A percentile compares a stretch with the other conserved stretches of the same genome.
These are phyloP conservation scores for Phytopythium montanum DNA, from an alignment of 352 stramenopile genomes.

Conservation along the genomic window DNA sequence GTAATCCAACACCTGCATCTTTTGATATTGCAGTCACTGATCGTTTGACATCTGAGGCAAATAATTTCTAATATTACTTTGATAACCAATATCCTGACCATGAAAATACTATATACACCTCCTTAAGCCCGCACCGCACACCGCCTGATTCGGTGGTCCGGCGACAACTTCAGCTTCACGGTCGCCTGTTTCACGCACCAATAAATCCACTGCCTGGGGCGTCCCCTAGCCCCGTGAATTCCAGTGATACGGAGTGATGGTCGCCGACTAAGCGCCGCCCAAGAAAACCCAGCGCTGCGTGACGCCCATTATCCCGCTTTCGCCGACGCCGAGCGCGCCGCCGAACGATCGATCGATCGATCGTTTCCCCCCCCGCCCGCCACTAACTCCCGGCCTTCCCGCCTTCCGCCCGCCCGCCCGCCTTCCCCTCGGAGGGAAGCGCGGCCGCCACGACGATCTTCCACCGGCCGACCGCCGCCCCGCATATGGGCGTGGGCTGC, in stretches of 20 bases:
- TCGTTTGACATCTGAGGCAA: no score
- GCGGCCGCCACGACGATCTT: constrained; percentile 15
- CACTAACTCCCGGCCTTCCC: neutral
- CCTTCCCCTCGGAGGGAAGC: neutral
- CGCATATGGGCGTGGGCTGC: constrained; percentile 35
- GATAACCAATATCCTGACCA: neutral
- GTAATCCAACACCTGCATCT: neutral
- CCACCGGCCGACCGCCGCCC: constrained; percentile 14
- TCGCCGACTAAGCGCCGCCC: neutral
- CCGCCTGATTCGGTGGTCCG: neutral
- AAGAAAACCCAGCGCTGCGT: no score
- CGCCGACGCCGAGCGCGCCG: no score
- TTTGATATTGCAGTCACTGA: neutral
- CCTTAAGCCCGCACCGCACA: neutral
- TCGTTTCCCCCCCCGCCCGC: neutral
- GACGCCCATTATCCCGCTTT: no score
- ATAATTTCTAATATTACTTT: neutral
- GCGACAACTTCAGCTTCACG: neutral
- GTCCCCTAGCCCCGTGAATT: neutral
- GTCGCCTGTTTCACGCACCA: neutral
- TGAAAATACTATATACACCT: no score
- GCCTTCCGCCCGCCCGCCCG: neutral
- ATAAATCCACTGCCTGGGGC: neutral
- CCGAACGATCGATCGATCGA: no score
- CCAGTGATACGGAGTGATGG: neutral